A percentile compares a stretch with the other conserved stretches of the same genome.
phyloP scores from a whole-genome alignment of 192 early-diverging fungal genomes.

The Coemansia sp. region DNA sequence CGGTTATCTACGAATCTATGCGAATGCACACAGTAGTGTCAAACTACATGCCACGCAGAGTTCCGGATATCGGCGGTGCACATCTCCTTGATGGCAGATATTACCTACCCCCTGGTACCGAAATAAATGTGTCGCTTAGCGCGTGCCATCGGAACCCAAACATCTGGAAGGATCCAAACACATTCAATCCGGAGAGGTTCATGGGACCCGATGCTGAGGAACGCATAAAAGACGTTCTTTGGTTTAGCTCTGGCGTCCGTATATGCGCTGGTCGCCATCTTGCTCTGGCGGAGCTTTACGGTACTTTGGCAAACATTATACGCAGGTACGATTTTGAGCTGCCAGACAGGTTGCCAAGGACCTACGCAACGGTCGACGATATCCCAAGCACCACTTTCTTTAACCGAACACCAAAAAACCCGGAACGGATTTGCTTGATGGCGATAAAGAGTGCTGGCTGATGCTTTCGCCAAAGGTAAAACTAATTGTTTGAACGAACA shows the following conservation, averaged over 20 bases:
- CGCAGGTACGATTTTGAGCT: conserved; percentile 27
- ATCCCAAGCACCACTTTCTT: conserved; percentile 12
- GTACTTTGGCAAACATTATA: conserved; percentile 24
- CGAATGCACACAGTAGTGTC: conserved; percentile 18
- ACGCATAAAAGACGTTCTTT: conserved; percentile 19
- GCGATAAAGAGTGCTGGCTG: not conserved
- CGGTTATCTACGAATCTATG: conserved; percentile 36
- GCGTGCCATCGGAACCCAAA: conserved; percentile 27
- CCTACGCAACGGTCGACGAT: not conserved
- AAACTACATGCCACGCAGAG: conserved; percentile 21
- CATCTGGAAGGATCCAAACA: conserved; percentile 21
- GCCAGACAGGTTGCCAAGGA: not conserved
- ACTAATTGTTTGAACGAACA: too few species aligned
- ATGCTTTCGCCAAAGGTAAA: too few species aligned
- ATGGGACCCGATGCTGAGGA: conserved; percentile 26
- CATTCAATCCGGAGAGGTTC: conserved; percentile 35
- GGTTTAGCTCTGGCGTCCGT: conserved; percentile 26
- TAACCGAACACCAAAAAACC: not conserved
- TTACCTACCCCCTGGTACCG: conserved; percentile 21
- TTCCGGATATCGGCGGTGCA: conserved; percentile 12
- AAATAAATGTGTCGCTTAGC: conserved; percentile 21
- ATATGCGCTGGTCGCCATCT: conserved; percentile 36
- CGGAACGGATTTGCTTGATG: conserved; percentile 28
- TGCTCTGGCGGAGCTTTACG: conserved; percentile 31
- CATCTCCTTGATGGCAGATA: conserved; percentile 5